Conservation (phyloP, 2,329 filamentous ascomycete genomes). For the Curvularia spicifera region DNA sequence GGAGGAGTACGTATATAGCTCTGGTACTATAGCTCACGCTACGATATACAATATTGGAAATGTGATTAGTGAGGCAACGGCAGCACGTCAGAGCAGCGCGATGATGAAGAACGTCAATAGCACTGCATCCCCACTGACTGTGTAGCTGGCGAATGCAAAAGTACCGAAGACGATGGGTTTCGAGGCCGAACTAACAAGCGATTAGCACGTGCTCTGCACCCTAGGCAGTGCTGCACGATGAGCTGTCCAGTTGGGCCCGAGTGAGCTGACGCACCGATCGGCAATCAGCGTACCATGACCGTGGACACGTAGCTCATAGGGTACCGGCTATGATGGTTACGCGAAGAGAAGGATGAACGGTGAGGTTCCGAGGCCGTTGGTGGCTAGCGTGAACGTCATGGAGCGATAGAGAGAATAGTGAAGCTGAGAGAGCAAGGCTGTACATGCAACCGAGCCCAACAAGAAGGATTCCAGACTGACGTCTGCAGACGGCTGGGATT, state of each 20-base stretch:
- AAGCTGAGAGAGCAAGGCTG: slow-evolving; percentile 29
- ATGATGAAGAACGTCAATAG: neutral
- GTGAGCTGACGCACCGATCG: slow-evolving; percentile 34
- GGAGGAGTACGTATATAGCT: neutral
- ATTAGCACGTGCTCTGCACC: slow-evolving; percentile 9
- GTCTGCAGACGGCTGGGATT: slow-evolving; percentile 17
- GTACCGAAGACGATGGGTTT: neutral
- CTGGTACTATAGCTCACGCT: slow-evolving; percentile 7
- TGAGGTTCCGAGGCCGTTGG: slow-evolving; percentile 25
- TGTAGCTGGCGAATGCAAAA: neutral
- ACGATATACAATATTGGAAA: slow-evolving; percentile 1
- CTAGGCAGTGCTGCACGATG: slow-evolving; percentile 41
- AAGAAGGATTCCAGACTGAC: slow-evolving; percentile 9
- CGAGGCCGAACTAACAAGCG: slow-evolving; percentile 7
- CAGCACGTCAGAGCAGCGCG: slow-evolving; percentile 3
- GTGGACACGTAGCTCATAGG: slow-evolving; percentile 47
- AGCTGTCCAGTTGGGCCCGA: slow-evolving; percentile 38
- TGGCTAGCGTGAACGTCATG: slow-evolving; percentile 33
- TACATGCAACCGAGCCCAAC: slow-evolving; percentile 21
- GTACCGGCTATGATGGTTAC: slow-evolving; percentile 34
- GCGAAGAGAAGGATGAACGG: slow-evolving; percentile 24
- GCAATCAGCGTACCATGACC: slow-evolving; percentile 34
- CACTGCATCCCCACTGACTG: neutral
- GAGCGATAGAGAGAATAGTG: slow-evolving; percentile 12
- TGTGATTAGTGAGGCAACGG: slow-evolving; percentile 5